These are phyloP conservation scores for Cucumis hystrix DNA, from an alignment of 306 rosid genomes.

Conservation along the genomic window DNA sequence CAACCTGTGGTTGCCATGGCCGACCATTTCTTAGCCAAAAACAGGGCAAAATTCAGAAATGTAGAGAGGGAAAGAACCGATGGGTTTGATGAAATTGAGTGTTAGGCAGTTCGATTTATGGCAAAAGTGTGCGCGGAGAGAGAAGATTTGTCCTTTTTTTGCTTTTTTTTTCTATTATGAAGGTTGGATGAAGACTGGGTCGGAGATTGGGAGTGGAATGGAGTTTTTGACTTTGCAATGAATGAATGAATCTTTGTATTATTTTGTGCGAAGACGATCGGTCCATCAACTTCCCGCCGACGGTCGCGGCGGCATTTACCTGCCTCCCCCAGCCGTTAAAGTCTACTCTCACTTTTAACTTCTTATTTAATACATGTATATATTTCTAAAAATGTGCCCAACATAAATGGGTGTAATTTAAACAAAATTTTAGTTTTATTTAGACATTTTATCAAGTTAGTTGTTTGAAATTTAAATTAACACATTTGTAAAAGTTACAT, in stretches of 20 bases:
- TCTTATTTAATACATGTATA: too few relatives aligned
- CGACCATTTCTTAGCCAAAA: not conserved
- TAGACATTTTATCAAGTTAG: too few relatives aligned
- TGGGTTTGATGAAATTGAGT: not conserved
- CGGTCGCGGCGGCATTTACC: not conserved
- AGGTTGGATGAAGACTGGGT: not conserved
- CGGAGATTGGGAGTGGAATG: not conserved
- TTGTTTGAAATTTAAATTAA: too few relatives aligned
- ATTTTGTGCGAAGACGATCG: not conserved
- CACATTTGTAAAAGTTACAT: too few relatives aligned
- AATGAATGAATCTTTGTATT: not conserved
- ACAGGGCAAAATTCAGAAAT: not conserved
- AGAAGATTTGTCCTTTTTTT: not conserved
- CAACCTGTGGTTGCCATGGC: constrained; percentile 3
- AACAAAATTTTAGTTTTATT: too few relatives aligned
- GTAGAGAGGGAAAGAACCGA: not conserved
- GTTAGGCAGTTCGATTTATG: not conserved
- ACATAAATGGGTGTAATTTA: too few relatives aligned
- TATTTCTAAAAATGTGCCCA: too few relatives aligned
- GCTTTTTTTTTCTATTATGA: not conserved
- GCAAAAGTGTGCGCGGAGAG: not conserved
- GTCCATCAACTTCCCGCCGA: not conserved
- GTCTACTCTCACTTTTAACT: too few relatives aligned
- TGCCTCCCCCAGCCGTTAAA: too few relatives aligned
- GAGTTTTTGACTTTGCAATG: not conserved